Percentiles rank a stretch among this genome's conserved stretches.
Evolutionary conservation across 768 basidiomycete species (phyloP).

Genomic region (Rhodotorula paludigena): DNA sequence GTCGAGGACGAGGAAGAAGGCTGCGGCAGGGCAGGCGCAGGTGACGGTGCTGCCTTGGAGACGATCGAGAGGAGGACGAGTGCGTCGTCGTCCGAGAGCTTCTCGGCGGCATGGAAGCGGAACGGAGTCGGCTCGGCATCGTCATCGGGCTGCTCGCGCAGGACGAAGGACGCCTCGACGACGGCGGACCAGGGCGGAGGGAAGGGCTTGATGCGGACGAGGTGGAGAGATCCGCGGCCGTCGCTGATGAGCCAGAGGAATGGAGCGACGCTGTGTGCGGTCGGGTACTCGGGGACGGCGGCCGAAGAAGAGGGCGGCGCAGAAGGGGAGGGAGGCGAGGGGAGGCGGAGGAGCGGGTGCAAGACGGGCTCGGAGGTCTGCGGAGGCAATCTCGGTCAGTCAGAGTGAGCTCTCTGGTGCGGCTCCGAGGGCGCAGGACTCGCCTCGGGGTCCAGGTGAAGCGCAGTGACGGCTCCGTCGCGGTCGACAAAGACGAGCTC

Average conservation of each 20-base stretch:
- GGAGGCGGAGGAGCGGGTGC: conserved; percentile 20
- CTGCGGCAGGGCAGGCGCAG: background rate
- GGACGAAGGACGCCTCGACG: background rate
- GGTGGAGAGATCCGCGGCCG: conserved; percentile 21
- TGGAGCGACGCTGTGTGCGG: conserved; percentile 9
- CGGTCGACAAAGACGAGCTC: conserved; percentile 32
- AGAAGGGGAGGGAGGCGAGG: conserved; percentile 4
- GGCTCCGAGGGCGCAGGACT: background rate
- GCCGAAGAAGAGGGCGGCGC: background rate
- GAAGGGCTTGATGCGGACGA: conserved; percentile 10
- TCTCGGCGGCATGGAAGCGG: conserved; percentile 14
- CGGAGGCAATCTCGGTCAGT: background rate
- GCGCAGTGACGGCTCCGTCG: conserved; percentile 18
- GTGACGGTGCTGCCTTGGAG: background rate
- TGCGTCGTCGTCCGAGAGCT: background rate
- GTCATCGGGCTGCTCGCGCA: background rate
- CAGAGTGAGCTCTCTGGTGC: background rate
- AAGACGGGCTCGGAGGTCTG: conserved; percentile 9
- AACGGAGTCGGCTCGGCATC: conserved; percentile 15
- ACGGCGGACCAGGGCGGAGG: background rate
- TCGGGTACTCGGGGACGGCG: conserved; percentile 29
- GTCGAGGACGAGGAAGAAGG: background rate
- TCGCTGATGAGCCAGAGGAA: conserved; percentile 22
- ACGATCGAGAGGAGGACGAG: conserved; percentile 13
- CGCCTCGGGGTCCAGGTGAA: conserved; percentile 18